Percentiles rank a stretch among this genome's conserved stretches.
phyloP scores from a whole-genome alignment of 768 basidiomycete species.

The Boletus pseudopeckii region DNA sequence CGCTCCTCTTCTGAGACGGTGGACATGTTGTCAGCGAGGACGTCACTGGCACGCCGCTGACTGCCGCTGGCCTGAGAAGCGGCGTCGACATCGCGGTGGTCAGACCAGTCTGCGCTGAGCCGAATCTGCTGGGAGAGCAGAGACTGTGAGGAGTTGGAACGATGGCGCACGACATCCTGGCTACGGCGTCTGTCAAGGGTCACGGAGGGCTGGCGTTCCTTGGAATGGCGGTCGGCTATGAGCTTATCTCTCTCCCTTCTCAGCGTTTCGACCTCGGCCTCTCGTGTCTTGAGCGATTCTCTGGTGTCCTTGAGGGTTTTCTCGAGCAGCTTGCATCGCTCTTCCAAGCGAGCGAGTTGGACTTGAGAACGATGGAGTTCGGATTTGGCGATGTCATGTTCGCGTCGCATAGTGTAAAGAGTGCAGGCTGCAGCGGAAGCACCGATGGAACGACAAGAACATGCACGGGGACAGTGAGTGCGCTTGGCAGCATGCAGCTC shows the following conservation, averaged over 20 bases:
- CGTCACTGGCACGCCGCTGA: constrained; percentile 16
- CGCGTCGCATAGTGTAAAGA: constrained; percentile 44
- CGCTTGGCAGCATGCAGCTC: constrained; percentile 38
- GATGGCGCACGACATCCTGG: constrained; percentile 23
- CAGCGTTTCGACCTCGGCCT: constrained; percentile 57
- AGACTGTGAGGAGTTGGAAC: constrained; percentile 32
- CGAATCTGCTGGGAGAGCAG: constrained; percentile 30
- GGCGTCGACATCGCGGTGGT: constrained; percentile 19
- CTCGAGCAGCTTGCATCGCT: constrained; percentile 61
- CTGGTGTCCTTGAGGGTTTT: constrained; percentile 60
- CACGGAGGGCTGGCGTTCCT: constrained; percentile 17
- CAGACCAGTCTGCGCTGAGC: constrained; percentile 33
- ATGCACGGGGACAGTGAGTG: constrained; percentile 30
- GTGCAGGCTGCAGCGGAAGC: constrained; percentile 43
- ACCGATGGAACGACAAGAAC: constrained; percentile 31
- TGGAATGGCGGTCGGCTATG: constrained; percentile 21
- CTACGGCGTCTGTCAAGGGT: constrained; percentile 30
- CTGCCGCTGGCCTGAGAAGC: constrained; percentile 11
- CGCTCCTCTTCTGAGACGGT: constrained; percentile 48
- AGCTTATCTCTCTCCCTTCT: constrained; percentile 38
- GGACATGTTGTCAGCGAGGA: constrained; percentile 24
- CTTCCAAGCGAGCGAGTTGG: constrained; percentile 55
- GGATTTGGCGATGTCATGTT: constrained; percentile 53
- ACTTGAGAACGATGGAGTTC: constrained; percentile 53
- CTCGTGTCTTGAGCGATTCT: constrained; percentile 54